Evolutionary conservation across 2,329 filamentous ascomycete genomes (phyloP), one percentile per base, ranked within the genome.

Genomic region (Pseudogymnoascus sp.): DNA sequence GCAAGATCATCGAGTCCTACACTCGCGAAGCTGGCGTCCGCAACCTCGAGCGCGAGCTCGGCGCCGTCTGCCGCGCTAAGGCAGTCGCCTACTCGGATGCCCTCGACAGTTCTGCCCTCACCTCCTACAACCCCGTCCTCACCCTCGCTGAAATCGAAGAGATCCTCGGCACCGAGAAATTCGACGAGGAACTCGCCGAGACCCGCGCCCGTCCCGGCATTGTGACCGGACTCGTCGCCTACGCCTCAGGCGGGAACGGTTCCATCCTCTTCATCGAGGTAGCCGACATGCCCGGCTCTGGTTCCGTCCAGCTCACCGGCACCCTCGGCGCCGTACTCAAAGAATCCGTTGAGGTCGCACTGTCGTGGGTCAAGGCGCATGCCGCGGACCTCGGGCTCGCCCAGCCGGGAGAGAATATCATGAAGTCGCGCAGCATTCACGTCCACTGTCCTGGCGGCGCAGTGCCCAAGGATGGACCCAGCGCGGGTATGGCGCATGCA

Each of bases 231-330:
- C 87, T 99, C 34, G 95, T 99, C 14, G 95, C 95, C 7, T 99
- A 97, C 78, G 91, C 89, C 72, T 89, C 89, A 3, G 93, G 95
- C 60, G 92, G 92, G 59, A 93, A 97, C 74, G 95, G 95, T 66
- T 93, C 90, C 73, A 99, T 99, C 71, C 83, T 99, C 63, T 99
- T 99, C 80, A 99, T 99, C 70, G 95, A 99, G 77, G 91, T 97
- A 50, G 91, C 93, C 10, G 93, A 96, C 73, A 97, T 97, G 92
- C 95, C 95, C 0, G 95, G 95, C 46, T 88, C 85, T 63, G 95
- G 95, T 36, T 88, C 89, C 62, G 91, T 99, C 37, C 95, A 97
- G 77, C 86, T 99, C 25, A 99, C 95, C 1, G 95, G 95, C 66
- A 97, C 96, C 75, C 86, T 99, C 5, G 95, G 95, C 67, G 93